Conservation (phyloP, 805 yeast genomes). For the Candida nemodendra region DNA sequence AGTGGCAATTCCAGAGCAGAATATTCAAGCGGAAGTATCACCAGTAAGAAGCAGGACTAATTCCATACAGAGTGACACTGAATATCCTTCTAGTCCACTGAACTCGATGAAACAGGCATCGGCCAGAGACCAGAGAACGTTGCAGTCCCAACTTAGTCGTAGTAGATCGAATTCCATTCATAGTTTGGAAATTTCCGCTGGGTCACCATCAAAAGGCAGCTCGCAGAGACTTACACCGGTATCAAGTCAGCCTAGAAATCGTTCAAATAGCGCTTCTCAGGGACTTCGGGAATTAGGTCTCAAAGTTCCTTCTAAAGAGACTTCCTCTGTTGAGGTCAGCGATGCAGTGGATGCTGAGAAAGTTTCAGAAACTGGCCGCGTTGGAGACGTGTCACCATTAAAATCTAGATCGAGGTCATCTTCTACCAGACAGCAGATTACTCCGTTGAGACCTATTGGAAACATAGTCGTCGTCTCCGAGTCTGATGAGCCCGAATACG, state of each 20-base stretch:
- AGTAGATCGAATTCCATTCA: slow-evolving; percentile 30
- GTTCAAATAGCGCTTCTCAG: slow-evolving; percentile 29
- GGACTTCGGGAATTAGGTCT: slow-evolving; percentile 17
- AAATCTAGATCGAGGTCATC: slow-evolving; percentile 23
- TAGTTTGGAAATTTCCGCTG: slow-evolving; percentile 5
- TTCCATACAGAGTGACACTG: slow-evolving; percentile 23
- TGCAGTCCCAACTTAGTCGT: slow-evolving; percentile 17
- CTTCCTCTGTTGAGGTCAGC: background rate
- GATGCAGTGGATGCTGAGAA: too few relatives aligned
- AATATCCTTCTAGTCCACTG: slow-evolving; percentile 29
- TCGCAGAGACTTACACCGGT: slow-evolving; percentile 14
- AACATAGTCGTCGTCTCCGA: slow-evolving; percentile 22
- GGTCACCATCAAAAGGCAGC: slow-evolving; percentile 8
- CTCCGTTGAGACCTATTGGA: slow-evolving; percentile 16
- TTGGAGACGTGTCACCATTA: slow-evolving; percentile 11
- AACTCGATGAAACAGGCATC: slow-evolving; percentile 29
- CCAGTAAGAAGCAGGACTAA: slow-evolving; percentile 21
- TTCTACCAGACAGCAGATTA: slow-evolving; percentile 13
- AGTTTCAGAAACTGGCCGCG: background rate
- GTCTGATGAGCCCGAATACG: slow-evolving; percentile 12
- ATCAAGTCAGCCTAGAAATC: slow-evolving; percentile 16
- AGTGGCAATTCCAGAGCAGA: slow-evolving; percentile 6
- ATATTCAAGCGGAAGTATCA: slow-evolving; percentile 1
- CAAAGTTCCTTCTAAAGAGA: slow-evolving; percentile 5
- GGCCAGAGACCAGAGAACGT: slow-evolving; percentile 16